A percentile compares a stretch with the other conserved stretches of the same genome.
Evolutionary conservation across 164 flowering plant genomes (phyloP).

Genomic region (Litsea cubeba): DNA sequence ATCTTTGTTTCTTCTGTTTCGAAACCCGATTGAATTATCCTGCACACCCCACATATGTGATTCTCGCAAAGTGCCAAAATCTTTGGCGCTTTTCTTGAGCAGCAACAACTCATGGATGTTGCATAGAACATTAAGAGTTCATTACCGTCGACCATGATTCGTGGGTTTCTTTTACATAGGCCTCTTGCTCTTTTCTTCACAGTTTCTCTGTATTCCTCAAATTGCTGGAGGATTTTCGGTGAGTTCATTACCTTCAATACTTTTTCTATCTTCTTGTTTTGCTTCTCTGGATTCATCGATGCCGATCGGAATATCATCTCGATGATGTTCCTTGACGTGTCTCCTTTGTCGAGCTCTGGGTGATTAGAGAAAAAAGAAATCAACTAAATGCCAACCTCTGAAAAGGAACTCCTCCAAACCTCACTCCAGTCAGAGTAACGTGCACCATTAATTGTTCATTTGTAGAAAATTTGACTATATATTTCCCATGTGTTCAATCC

Average conservation of each 20-base stretch:
- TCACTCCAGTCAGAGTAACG: not conserved
- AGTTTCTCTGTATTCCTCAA: constrained; percentile 42
- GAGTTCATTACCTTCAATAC: constrained; percentile 41
- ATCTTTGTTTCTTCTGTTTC: constrained; percentile 17
- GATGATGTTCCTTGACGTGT: constrained; percentile 43
- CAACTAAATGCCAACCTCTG: not conserved
- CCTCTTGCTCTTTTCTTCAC: constrained; percentile 31
- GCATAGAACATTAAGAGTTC: constrained; percentile 39
- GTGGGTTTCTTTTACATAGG: constrained; percentile 23
- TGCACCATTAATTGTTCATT: not conserved
- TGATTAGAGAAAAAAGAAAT: not conserved
- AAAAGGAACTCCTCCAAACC: not conserved
- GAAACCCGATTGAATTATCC: constrained; percentile 31
- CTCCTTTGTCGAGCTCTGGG: constrained; percentile 38
- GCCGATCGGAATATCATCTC: constrained; percentile 43
- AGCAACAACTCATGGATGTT: constrained; percentile 35
- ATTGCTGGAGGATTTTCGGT: constrained; percentile 22
- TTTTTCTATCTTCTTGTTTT: constrained; percentile 19
- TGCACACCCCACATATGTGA: constrained; percentile 36
- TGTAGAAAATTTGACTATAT: too few species aligned
- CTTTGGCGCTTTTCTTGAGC: not conserved
- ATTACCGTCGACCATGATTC: constrained; percentile 49
- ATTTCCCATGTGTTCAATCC: too few species aligned
- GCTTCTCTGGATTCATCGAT: constrained; percentile 18
- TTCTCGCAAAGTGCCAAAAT: constrained; percentile 30